A percentile compares a stretch with the other conserved stretches of the same genome.
These are phyloP conservation scores for Fusarium staphyleae DNA, from an alignment of 2,329 filamentous ascomycete genomes.

Conservation along the genomic window DNA sequence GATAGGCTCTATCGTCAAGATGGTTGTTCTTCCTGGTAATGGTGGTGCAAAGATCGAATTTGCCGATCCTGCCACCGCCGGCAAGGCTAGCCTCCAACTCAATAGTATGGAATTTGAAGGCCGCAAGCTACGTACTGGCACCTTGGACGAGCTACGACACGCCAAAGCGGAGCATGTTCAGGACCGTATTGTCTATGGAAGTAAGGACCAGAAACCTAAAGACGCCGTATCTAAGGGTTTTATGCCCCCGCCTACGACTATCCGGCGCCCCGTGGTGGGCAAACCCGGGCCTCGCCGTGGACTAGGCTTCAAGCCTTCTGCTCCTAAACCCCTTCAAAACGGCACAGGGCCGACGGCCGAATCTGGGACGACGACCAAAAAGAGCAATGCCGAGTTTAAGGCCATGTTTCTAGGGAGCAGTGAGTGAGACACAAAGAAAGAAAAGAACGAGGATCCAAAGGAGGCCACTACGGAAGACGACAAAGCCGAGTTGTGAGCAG, in stretches of 20 bases:
- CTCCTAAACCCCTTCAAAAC: constrained; percentile 25
- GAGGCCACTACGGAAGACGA: not conserved
- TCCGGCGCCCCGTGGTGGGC: constrained; percentile 54
- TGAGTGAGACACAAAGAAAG: constrained; percentile 21
- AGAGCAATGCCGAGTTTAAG: constrained; percentile 66
- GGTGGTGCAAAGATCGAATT: constrained; percentile 89
- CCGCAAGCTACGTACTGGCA: constrained; percentile 61
- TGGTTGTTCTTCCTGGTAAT: constrained; percentile 81
- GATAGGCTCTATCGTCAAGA: constrained; percentile 74
- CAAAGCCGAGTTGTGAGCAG: constrained; percentile 12
- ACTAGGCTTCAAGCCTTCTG: constrained; percentile 51
- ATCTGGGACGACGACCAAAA: constrained; percentile 46
- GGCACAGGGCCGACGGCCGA: constrained; percentile 39
- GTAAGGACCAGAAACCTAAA: constrained; percentile 37
- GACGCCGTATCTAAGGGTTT: constrained; percentile 40
- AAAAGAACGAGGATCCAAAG: not conserved
- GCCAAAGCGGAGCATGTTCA: constrained; percentile 53
- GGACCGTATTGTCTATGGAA: constrained; percentile 43
- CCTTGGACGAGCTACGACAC: constrained; percentile 61
- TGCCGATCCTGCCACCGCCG: constrained; percentile 71
- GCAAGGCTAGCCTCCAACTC: constrained; percentile 70
- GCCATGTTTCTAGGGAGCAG: constrained; percentile 53
- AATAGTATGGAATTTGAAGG: constrained; percentile 63
- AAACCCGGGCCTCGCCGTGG: constrained; percentile 51
- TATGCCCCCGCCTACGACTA: constrained; percentile 53